Percentiles rank a stretch among this genome's conserved stretches.
Conservation (phyloP, 805 yeast genomes). For the Candida arabinofermentans region DNA sequence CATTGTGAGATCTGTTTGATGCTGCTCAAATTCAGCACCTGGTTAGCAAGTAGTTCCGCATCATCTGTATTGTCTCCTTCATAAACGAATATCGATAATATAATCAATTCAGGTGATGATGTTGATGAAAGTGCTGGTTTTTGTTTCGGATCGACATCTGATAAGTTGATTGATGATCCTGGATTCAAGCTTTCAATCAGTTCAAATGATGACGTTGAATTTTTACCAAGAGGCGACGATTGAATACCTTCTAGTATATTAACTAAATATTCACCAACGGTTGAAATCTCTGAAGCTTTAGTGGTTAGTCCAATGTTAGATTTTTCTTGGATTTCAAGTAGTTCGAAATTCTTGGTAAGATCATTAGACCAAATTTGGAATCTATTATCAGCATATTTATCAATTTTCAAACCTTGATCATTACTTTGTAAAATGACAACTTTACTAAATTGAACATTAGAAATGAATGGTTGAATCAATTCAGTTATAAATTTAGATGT, state of each 20-base stretch:
- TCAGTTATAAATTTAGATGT: slow-evolving; percentile 47
- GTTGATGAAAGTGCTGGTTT: not conserved
- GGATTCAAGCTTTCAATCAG: not conserved
- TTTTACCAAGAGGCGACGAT: not conserved
- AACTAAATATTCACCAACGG: slow-evolving; percentile 5
- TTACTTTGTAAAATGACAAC: slow-evolving; percentile 67
- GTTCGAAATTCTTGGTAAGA: slow-evolving; percentile 17
- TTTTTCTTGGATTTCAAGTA: slow-evolving; percentile 13
- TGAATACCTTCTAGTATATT: slow-evolving; percentile 1
- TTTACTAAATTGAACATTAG: slow-evolving; percentile 35
- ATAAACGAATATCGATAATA: slow-evolving; percentile 52
- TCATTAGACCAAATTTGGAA: slow-evolving; percentile 24
- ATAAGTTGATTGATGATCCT: not conserved
- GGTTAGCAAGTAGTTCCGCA: slow-evolving; percentile 50
- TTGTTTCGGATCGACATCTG: not conserved
- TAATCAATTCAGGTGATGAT: slow-evolving; percentile 7
- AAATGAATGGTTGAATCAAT: slow-evolving; percentile 47
- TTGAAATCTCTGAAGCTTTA: slow-evolving; percentile 13
- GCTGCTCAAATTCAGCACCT: slow-evolving; percentile 27
- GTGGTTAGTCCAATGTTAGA: slow-evolving; percentile 6
- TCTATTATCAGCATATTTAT: slow-evolving; percentile 9
- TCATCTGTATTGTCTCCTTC: slow-evolving; percentile 88
- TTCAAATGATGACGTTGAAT: not conserved
- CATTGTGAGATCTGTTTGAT: slow-evolving; percentile 22
- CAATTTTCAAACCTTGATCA: slow-evolving; percentile 50